Conservation (phyloP, 805 yeast species). For the Pichia kluyveri region DNA sequence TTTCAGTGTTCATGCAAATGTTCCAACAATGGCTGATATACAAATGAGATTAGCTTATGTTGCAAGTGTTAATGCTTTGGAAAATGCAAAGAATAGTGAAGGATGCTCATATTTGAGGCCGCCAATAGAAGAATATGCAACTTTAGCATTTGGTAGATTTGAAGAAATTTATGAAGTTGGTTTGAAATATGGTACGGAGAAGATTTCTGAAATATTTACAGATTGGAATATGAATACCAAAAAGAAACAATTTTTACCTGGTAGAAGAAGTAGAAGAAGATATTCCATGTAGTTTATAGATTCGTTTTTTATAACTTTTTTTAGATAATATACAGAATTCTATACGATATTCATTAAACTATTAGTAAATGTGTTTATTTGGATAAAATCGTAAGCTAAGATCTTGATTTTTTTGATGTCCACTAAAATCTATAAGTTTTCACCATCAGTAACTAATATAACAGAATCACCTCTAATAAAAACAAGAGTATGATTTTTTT, state of each 20-base stretch:
- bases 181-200: conserved; percentile 54
- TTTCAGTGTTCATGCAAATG: conserved; percentile 76
- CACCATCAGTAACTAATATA: conserved; percentile 51
- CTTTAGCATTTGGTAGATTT: conserved; percentile 85
- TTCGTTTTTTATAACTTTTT: no score
- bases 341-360: background rate
- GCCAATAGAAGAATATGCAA: conserved; percentile 86
- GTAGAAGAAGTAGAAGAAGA: conserved; percentile 36
- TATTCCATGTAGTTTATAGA: conserved; percentile 43
- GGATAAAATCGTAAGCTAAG: no score
- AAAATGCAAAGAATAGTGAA: conserved; percentile 71
- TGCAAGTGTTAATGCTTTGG: conserved; percentile 88
- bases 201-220: conserved; percentile 40
- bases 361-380: no score
- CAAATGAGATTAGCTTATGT: conserved; percentile 91
- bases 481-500: conserved; percentile 73
- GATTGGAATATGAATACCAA: conserved; percentile 30
- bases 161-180: conserved; percentile 86
- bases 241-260: conserved; percentile 12
- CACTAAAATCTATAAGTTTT: background rate
- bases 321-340: background rate
- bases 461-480: conserved; percentile 98
- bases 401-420: no score
- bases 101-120: conserved; percentile 88
- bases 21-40: conserved; percentile 91